Evolutionary conservation across 2,329 filamentous ascomycete species (phyloP), one percentile per base, ranked within the genome.

Genomic region (Colletotrichum magnum): DNA sequence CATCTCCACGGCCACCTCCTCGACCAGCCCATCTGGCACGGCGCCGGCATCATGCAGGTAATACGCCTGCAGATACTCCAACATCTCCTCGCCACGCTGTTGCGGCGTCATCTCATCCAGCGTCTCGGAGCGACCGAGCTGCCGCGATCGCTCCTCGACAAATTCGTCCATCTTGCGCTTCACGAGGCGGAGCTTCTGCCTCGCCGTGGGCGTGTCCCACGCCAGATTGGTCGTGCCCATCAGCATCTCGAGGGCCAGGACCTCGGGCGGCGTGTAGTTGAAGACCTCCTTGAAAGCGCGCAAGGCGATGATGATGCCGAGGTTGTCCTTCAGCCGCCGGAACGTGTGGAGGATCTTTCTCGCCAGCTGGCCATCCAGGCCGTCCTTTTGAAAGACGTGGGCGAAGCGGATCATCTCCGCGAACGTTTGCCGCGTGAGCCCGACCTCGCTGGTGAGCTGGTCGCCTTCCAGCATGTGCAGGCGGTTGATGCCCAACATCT

Each of bases 401-500:
- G 80, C 79, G 64, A 85, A 85, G 58, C 85, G 83, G 58, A 88
- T 84, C 73, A 82, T 86, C 64, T 87, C 81, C 16, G 79, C 77
- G 73, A 88, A 88, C 26, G 86, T 75, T 21, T 74, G 74, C 16
- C 86, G 81, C 5, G 83, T 80, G 24, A 74, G 76, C 6, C 69
- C 68, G 4, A 76, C 75, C 54, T 84, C 81, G 4, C 71, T 69
- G 9, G 66, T 61, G 18, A 79, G 52, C 50, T 78, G 68, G 1
- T 75, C 76, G 3, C 77, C 72, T 2, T 77, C 63, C 65, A 83
- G 26, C n/a, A 74, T 68, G 58, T 82, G 78, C 16, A 85, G 77
- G 5, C 85, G 83, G 76, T 89, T 89, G 72, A 86, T 78, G 4
- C 81, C 81, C 32, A 89, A 80, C 10, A 86, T 83, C 77, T 87